Percentiles rank a stretch among this genome's conserved stretches.
Conservation (phyloP, 805 yeast species). For the Lachancea lanzarotensis region DNA sequence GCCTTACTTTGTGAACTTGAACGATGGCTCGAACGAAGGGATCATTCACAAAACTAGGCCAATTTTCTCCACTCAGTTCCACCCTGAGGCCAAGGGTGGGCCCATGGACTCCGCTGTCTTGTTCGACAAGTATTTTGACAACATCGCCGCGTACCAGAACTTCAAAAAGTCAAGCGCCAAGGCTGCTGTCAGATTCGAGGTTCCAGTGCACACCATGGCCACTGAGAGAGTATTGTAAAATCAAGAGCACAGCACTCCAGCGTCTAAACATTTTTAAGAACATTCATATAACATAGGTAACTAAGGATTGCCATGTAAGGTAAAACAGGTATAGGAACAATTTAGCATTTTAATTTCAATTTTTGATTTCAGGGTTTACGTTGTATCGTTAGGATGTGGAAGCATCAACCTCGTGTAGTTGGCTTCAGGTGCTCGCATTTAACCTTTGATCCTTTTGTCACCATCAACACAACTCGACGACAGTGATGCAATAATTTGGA, state of each 20-base stretch:
- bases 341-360: not conserved
- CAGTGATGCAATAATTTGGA: no score
- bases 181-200: constrained; percentile 9
- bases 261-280: not conserved
- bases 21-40: constrained; percentile 96
- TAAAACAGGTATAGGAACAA: not conserved
- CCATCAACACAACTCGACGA: no score
- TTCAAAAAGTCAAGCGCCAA: constrained; percentile 26
- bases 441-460: no score
- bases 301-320: not conserved
- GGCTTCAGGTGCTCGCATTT: no score
- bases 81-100: constrained; percentile 99
- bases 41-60: constrained; percentile 86
- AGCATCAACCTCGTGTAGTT: no score
- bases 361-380: not conserved
- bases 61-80: constrained; percentile 94
- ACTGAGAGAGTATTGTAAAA: constrained; percentile 29
- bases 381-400: no score
- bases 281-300: constrained; percentile 1
- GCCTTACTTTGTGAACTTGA: constrained; percentile 86
- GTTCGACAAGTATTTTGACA: constrained; percentile 80
- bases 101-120: constrained; percentile 88
- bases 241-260: not conserved
- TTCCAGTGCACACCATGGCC: constrained; percentile 24
- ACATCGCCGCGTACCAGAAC: constrained; percentile 51